Evolutionary conservation across 805 yeast genomes (phyloP).

Genomic region (Komagataella kurtzmanii): DNA sequence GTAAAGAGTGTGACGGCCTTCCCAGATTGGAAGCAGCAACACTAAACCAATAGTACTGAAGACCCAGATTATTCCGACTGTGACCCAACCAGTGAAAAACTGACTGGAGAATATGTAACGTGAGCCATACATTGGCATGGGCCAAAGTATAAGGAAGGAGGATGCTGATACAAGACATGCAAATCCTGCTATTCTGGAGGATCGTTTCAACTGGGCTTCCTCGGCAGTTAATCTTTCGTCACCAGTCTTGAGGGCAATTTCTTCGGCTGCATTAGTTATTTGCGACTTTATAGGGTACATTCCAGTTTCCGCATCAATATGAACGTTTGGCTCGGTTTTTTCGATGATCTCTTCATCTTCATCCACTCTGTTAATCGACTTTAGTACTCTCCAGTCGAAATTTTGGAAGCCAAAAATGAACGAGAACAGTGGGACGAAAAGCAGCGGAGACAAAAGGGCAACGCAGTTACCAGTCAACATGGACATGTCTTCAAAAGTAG

Average conservation of each 20-base stretch:
- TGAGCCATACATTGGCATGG: slow-evolving; percentile 89
- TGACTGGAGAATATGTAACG: slow-evolving; percentile 59
- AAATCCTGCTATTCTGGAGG: slow-evolving; percentile 47
- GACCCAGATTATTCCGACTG: slow-evolving; percentile 72
- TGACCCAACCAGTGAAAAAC: slow-evolving; percentile 86
- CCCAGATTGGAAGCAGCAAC: slow-evolving; percentile 55
- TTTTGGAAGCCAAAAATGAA: slow-evolving; percentile 52
- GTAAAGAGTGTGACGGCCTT: slow-evolving; percentile 57
- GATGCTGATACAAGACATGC: slow-evolving; percentile 51
- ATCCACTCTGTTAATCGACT: slow-evolving; percentile 50
- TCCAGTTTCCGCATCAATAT: slow-evolving; percentile 9
- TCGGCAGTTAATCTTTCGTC: slow-evolving; percentile 29
- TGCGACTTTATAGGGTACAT: slow-evolving; percentile 15
- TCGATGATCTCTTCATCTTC: slow-evolving; percentile 51
- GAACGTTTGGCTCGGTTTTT: slow-evolving; percentile 13
- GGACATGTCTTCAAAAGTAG: slow-evolving; percentile 72
- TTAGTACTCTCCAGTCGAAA: slow-evolving; percentile 59
- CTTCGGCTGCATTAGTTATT: slow-evolving; percentile 18
- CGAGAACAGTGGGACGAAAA: slow-evolving; percentile 57
- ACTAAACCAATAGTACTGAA: slow-evolving; percentile 55
- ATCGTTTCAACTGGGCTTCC: slow-evolving; percentile 32
- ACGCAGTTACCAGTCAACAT: slow-evolving; percentile 86
- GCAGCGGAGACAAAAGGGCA: slow-evolving; percentile 59
- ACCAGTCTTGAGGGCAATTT: slow-evolving; percentile 9
- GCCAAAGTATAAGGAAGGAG: slow-evolving; percentile 65